Percentiles rank a stretch among this genome's conserved stretches.
phyloP scores from a whole-genome alignment of 2,329 filamentous ascomycete species.

The Verticillium klebahnii region DNA sequence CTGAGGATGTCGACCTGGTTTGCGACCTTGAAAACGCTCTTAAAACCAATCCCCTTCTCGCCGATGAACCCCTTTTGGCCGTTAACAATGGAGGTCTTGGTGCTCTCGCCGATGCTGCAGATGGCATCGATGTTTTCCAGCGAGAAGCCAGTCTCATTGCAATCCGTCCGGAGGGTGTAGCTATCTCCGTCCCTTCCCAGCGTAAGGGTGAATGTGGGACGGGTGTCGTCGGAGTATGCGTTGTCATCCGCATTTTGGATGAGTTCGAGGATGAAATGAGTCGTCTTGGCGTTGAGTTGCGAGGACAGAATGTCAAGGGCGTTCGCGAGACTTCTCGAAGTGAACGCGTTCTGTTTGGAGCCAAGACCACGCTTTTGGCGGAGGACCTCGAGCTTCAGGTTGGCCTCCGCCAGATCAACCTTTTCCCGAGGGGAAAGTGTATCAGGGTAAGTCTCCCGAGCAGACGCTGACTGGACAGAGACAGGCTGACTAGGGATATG shows the following conservation, averaged over 20 bases:
- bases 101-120: constrained; percentile 24
- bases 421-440: not conserved
- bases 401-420: not conserved
- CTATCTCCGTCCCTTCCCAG: constrained; percentile 14
- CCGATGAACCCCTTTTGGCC: constrained; percentile 21
- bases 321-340: not conserved
- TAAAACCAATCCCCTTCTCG: constrained; percentile 34
- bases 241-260: constrained; percentile 36
- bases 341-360: not conserved
- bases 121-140: constrained; percentile 26
- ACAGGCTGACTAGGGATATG: no score
- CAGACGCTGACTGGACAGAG: no score
- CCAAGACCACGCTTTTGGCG: not conserved
- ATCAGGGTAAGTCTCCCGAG: no score
- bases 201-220: constrained; percentile 13
- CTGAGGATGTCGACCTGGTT: constrained; percentile 23
- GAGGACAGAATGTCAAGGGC: not conserved
- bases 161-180: constrained; percentile 11
- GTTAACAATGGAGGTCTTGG: constrained; percentile 18
- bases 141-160: constrained; percentile 29
- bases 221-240: constrained; percentile 13
- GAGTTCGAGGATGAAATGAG: constrained; percentile 31
- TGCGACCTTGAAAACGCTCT: constrained; percentile 28
- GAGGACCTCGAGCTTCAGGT: not conserved
- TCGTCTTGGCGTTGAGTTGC: constrained; percentile 20